phyloP scores from a whole-genome alignment of 2,329 filamentous ascomycete species.

The Colletotrichum sp. region DNA sequence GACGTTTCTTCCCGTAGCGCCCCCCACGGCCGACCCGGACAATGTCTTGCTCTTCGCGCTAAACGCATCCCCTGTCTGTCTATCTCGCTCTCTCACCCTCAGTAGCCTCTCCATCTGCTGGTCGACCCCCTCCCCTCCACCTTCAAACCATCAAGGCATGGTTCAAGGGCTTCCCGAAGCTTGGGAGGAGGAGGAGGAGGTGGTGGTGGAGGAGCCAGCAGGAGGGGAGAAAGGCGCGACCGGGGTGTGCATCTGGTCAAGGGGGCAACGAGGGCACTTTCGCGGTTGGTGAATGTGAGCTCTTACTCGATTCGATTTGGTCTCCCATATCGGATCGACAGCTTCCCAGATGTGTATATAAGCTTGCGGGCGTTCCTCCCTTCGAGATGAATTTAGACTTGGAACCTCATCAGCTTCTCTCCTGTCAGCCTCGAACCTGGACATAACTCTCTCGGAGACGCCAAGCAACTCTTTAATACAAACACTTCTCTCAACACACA shows the following conservation, averaged over 20 bases:
- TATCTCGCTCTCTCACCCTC: background rate
- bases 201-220: background rate
- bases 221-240: background rate
- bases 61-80: background rate
- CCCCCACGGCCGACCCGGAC: conserved; percentile 17
- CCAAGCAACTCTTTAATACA: background rate
- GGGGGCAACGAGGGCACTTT: background rate
- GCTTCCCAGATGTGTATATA: conserved; percentile 11
- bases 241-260: background rate
- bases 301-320: conserved; percentile 20
- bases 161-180: background rate
- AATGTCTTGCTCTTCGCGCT: conserved; percentile 12
- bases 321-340: conserved; percentile 1
- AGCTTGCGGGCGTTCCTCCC: conserved; percentile 17
- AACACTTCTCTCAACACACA: background rate
- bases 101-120: background rate
- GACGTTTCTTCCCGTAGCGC: background rate
- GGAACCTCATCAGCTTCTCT: conserved; percentile 13
- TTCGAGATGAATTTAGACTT: background rate
- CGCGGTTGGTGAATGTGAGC: conserved; percentile 5
- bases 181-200: background rate
- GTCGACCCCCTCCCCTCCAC: background rate
- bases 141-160: background rate
- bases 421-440: background rate
- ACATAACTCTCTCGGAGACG: conserved; percentile 5